Percentiles rank a stretch among this genome's conserved stretches.
Evolutionary conservation across 805 yeast species (phyloP).

Genomic region (Ogataea chonburiensis): DNA sequence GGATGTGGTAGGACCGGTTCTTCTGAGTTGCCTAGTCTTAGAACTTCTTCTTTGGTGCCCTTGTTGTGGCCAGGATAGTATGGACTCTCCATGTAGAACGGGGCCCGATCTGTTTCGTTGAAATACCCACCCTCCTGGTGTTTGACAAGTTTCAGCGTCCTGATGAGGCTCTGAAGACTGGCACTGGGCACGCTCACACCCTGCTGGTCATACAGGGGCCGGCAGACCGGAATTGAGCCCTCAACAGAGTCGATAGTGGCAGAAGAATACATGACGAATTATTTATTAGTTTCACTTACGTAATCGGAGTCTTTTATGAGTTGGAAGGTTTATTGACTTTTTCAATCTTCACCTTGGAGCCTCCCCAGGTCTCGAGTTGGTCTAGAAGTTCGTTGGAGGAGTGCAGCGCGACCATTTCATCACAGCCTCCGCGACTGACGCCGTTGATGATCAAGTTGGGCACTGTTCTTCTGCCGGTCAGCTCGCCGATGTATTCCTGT

Average conservation of each 20-base stretch:
- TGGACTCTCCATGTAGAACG: conserved; percentile 41
- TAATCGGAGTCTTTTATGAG: conserved; percentile 20
- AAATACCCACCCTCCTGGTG: conserved; percentile 61
- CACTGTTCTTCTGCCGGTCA: conserved; percentile 81
- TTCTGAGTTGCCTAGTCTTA: conserved; percentile 15
- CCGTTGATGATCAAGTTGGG: conserved; percentile 84
- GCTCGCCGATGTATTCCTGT: conserved; percentile 65
- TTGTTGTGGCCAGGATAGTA: conserved; percentile 33
- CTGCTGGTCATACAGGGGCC: conserved; percentile 25
- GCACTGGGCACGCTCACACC: conserved; percentile 20
- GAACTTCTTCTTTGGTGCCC: conserved; percentile 16
- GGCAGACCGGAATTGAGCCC: conserved; percentile 11
- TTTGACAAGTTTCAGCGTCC: conserved; percentile 36
- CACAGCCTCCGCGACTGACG: conserved; percentile 82
- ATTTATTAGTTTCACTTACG: conserved; percentile 4
- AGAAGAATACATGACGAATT: conserved; percentile 15
- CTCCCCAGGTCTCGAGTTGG: conserved; percentile 62
- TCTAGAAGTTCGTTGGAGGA: conserved; percentile 51
- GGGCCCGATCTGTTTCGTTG: conserved; percentile 55
- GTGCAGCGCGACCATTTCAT: conserved; percentile 70
- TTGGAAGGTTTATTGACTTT: conserved; percentile 60
- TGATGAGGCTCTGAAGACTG: conserved; percentile 34
- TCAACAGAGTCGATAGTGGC: conserved; percentile 27
- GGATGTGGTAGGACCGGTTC: conserved; percentile 18
- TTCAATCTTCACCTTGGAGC: conserved; percentile 46